Percentiles rank a stretch among this genome's conserved stretches.
These are phyloP conservation scores for Alternaria gansuensis DNA, from an alignment of 2,329 filamentous ascomycete species.

Conservation along the genomic window DNA sequence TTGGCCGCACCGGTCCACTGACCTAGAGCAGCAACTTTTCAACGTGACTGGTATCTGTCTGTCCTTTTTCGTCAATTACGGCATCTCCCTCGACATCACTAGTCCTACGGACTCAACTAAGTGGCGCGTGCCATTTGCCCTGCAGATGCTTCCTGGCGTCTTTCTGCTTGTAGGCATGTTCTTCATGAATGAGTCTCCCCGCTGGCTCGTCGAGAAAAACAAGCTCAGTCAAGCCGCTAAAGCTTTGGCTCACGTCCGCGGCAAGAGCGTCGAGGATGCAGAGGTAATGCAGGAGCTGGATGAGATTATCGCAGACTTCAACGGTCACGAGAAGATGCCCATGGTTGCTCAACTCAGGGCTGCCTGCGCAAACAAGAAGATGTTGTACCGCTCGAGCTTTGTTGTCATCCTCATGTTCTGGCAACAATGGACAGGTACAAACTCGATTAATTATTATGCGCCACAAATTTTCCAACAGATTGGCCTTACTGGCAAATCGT, in stretches of 20 bases:
- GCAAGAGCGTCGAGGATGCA: constrained; percentile 47
- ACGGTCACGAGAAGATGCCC: constrained; percentile 55
- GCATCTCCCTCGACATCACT: constrained; percentile 58
- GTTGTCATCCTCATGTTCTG: constrained; percentile 57
- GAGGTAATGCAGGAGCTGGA: constrained; percentile 54
- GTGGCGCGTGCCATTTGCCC: constrained; percentile 63
- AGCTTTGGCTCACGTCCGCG: constrained; percentile 53
- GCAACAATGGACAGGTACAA: constrained; percentile 52
- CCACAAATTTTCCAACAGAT: constrained; percentile 58
- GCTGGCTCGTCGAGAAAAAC: constrained; percentile 65
- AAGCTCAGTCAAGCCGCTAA: constrained; percentile 56
- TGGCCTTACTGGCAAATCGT: constrained; percentile 51
- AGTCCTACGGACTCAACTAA: constrained; percentile 55
- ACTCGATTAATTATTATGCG: constrained; percentile 55
- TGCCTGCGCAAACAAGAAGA: constrained; percentile 50
- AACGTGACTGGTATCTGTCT: constrained; percentile 60
- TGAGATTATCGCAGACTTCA: constrained; percentile 55
- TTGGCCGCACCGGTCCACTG: neutral
- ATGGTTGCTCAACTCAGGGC: constrained; percentile 52
- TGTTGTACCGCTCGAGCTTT: constrained; percentile 55
- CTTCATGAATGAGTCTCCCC: constrained; percentile 63
- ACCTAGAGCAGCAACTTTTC: constrained; percentile 44
- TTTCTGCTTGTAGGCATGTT: constrained; percentile 61
- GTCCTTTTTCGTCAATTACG: constrained; percentile 64
- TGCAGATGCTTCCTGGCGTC: constrained; percentile 63